phyloP scores from a whole-genome alignment of 1,139 yeast genomes.

The Hanseniaspora gamundiae region DNA sequence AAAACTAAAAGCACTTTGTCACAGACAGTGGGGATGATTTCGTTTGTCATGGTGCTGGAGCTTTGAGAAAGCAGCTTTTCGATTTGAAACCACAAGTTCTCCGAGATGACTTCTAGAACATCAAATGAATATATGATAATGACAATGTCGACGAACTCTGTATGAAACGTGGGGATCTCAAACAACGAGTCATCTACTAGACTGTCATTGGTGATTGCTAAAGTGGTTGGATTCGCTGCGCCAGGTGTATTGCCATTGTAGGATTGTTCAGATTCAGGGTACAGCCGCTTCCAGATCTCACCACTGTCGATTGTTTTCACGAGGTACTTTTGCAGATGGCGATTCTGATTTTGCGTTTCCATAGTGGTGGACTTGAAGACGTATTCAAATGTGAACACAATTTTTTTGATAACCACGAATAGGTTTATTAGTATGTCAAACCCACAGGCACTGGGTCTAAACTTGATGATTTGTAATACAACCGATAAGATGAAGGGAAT shows the following conservation, averaged over 20 bases:
- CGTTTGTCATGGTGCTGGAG: not conserved
- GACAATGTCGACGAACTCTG: conserved; percentile 36
- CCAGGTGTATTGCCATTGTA: not conserved
- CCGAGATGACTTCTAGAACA: conserved; percentile 33
- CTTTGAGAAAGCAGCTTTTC: not conserved
- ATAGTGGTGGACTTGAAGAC: conserved; percentile 4
- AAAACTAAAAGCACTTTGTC: not conserved
- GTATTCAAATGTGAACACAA: conserved; percentile 5
- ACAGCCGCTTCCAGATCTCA: not conserved
- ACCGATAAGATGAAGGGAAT: conserved; percentile 46
- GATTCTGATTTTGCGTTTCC: conserved; percentile 1
- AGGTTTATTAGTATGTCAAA: conserved; percentile 23
- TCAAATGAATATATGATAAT: conserved; percentile 41
- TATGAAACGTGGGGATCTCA: conserved; percentile 18
- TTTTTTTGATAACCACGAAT: conserved; percentile 11
- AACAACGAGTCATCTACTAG: conserved; percentile 8
- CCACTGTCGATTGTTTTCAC: not conserved
- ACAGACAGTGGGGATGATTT: not conserved
- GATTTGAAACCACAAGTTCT: conserved; percentile 11
- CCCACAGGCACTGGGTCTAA: conserved; percentile 45
- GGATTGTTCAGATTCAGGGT: not conserved
- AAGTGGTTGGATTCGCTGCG: not conserved
- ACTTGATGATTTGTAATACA: conserved; percentile 39
- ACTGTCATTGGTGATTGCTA: not conserved
- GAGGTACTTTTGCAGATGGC: conserved; percentile 3